These are phyloP conservation scores for Astrephomene gubernaculifera DNA, from an alignment of 139 green algal species.

Conservation along the genomic window DNA sequence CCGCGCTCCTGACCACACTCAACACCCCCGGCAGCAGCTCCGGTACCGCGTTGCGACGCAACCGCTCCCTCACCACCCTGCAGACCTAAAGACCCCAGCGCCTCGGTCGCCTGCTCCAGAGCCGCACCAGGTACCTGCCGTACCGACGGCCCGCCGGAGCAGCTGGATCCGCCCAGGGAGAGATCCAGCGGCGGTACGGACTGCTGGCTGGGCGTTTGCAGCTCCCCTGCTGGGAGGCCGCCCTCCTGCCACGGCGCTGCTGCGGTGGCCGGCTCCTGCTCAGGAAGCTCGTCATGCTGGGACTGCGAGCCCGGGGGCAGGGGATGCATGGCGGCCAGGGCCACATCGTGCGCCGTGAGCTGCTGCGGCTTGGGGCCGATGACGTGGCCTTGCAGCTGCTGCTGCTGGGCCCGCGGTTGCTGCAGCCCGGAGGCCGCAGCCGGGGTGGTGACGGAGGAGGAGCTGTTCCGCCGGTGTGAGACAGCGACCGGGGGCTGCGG, in stretches of 20 bases:
- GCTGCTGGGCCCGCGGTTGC: too few species aligned
- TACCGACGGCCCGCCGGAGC: neutral
- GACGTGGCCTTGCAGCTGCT: neutral
- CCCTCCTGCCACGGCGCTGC: too few species aligned
- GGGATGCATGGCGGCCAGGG: neutral
- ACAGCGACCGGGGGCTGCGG: too few species aligned
- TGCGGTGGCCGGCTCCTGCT: neutral
- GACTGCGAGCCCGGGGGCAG: constrained; percentile 6
- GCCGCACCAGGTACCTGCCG: neutral
- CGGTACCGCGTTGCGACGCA: too few species aligned
- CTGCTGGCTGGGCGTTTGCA: too few species aligned
- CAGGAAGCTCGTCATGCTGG: neutral
- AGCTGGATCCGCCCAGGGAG: too few species aligned
- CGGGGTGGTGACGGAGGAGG: too few species aligned
- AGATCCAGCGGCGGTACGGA: too few species aligned
- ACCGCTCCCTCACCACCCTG: neutral
- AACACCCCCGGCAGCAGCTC: too few species aligned
- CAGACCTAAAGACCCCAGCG: constrained; percentile 19
- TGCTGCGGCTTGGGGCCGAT: neutral
- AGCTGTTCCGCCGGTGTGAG: too few species aligned
- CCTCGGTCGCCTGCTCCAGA: neutral
- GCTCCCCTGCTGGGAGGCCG: neutral
- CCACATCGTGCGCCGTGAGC: neutral
- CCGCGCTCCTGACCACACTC: too few species aligned
- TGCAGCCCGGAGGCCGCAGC: too few species aligned